phyloP scores from a whole-genome alignment of 257 asterid species.

The Primulina eburnea region DNA sequence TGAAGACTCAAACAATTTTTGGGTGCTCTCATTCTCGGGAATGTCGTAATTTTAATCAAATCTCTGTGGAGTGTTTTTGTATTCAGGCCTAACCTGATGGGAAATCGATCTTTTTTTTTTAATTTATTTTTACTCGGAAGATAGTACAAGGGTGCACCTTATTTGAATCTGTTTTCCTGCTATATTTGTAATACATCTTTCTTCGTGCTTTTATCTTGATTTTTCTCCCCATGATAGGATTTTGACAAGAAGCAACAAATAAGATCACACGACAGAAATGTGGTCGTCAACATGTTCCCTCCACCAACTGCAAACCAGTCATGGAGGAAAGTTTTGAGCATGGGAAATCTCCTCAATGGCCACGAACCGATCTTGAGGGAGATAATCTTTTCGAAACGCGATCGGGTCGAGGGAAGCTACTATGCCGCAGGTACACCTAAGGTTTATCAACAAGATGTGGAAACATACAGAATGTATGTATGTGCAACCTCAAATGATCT shows the following conservation, averaged over 20 bases:
- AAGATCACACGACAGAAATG: constrained; percentile 49
- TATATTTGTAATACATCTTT: neutral
- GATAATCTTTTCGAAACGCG: constrained; percentile 71
- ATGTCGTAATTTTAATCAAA: neutral
- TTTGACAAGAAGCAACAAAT: constrained; percentile 54
- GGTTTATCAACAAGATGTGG: constrained; percentile 52
- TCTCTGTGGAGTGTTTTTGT: too few relatives aligned
- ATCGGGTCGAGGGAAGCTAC: constrained; percentile 60
- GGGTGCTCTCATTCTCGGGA: neutral
- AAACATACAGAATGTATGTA: constrained; percentile 86
- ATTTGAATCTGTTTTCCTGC: neutral
- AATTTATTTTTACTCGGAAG: too few relatives aligned
- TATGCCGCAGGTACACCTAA: constrained; percentile 43
- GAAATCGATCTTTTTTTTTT: too few relatives aligned
- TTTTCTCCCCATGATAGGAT: constrained; percentile 35
- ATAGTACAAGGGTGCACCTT: neutral
- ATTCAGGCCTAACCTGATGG: too few relatives aligned
- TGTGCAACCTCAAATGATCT: constrained; percentile 87
- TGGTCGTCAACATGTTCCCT: constrained; percentile 66
- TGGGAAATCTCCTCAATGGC: constrained; percentile 96
- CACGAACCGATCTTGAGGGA: constrained; percentile 88
- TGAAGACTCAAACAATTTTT: neutral
- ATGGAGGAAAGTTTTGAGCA: constrained; percentile 87
- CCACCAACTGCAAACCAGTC: constrained; percentile 90
- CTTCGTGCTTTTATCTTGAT: constrained; percentile 1